Evolutionary conservation across 305 asterid genomes (phyloP), one percentile per base, ranked within the genome.

Genomic region (Fraxinus angustifolia): DNA sequence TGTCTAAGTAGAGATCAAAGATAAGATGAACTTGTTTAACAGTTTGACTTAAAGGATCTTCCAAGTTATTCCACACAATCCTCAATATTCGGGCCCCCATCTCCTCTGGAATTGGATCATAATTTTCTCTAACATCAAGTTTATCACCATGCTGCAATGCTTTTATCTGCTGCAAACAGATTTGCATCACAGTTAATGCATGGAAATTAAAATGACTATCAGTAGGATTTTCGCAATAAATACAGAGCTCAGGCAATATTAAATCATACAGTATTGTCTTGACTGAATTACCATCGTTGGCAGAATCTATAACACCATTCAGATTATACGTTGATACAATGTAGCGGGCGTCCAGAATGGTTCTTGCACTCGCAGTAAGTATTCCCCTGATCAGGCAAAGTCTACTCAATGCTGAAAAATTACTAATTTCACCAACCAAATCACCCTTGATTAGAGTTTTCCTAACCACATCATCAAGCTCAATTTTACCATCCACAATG

Each of bases 171-270:
- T 96, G 99, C 85, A 96, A 78, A 84, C 98, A 96, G 84, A 96
- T 96, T 88, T 96, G 99, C 91, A 96, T 87, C 82, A 96, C 99
- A 35, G 99, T 94, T 73, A 96, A 90, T 36, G 95, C 90, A 80
- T 96, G 99, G 82, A 96, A 96, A 86, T 90, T 96, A 77, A 94
- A 96, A 86, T 96, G 99, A 82, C 97, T 91, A 73, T 96, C 99
- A 71, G 70, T 83, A 60, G 97, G 99, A 81, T 94, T 90, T 93
- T 96, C 98, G 40, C 94, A 91, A 35, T 82, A 90, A 84, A 86
- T 73, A 84, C 98, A 94, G 82, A 96, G 83, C 91, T 96, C 97
- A 12, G 97, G 97, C 88, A 96, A 90, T 82, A 96, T 96, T 74
- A 93, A 92, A 93, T 96, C 97, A 82, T 92, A 92, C 33, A 96